Percentiles rank a stretch among this genome's conserved stretches.
These are phyloP conservation scores for Trichoderma sp. DNA, from an alignment of 2,329 filamentous ascomycete genomes.

Conservation along the genomic window DNA sequence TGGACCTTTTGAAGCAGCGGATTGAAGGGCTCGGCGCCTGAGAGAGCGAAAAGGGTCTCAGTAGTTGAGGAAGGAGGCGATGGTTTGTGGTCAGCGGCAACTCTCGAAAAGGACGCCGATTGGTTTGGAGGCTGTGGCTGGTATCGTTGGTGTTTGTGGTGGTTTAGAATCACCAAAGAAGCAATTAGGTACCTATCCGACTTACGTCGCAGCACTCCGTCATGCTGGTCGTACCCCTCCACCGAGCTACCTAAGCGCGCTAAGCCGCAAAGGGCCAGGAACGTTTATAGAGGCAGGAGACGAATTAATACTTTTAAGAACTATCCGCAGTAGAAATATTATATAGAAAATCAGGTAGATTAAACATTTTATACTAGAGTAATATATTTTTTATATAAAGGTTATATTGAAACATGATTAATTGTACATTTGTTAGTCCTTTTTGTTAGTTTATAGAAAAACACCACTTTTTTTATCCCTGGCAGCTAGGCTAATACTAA, in stretches of 20 bases:
- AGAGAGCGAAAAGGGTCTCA: neutral
- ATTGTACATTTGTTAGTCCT: neutral
- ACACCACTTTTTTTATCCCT: no score
- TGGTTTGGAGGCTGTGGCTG: conserved; percentile 3
- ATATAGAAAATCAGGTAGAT: no score
- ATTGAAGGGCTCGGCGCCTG: neutral
- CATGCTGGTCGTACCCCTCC: conserved; percentile 18
- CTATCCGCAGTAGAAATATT: neutral
- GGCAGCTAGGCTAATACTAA: neutral
- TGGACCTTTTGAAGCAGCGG: neutral
- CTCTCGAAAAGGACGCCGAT: neutral
- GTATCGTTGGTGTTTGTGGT: conserved; percentile 1
- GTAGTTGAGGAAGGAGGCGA: neutral
- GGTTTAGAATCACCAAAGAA: conserved; percentile 6
- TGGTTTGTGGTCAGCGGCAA: neutral
- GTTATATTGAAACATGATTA: no score
- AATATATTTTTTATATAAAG: no score
- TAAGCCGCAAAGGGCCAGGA: neutral
- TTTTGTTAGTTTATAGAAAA: neutral
- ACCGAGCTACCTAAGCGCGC: neutral
- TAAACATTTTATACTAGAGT: no score
- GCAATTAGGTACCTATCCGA: conserved; percentile 23
- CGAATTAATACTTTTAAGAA: no score
- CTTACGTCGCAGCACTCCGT: conserved; percentile 20
- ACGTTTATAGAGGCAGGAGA: neutral